Evolutionary conservation across 768 basidiomycete species (phyloP), one percentile per base, ranked within the genome.

Genomic region (Phlegmacium glaucopus): DNA sequence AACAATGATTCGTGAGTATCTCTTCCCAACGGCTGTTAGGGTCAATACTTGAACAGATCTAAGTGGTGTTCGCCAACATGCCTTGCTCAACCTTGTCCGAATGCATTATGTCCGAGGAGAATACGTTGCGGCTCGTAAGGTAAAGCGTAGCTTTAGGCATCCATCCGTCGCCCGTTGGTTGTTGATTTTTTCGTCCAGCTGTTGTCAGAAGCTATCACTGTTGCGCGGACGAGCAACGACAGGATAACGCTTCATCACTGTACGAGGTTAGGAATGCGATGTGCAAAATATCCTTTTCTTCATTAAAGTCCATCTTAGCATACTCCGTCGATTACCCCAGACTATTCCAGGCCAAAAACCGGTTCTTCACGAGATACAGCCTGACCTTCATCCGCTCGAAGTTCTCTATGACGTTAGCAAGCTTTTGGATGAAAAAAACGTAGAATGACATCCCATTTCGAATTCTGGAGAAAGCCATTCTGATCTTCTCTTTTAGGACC

Each of bases 41-140:
- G 32, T 16, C 7, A 12, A 13, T 27, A 15, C 36, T 16, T 12
- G 18, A 18, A 54, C 30, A 39, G 35, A 47, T 48, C 35, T 30
- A 42, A 92, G 89, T 13, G 87, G 87, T 5, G 64, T 87, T 48
- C 85, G 90, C 42, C 90, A 91, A 50, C 85, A 88, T 60, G 87
- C 88, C 1, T 63, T 93, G 47, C 71, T 93, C 34, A 86, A 87
- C 53, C 67, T 93, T 12, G 84, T 87, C 18, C 78, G 85, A 27
- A 80, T 89, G 76, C 87, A 93, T 58, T 91, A 86, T 60, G 66
- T 80, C 32, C 77, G 80, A 15, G 74, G 78, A 36, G 89, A 93
- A 62, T 76, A 72, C 57, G 71, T 72, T 11, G 86, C 87, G 30
- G 85, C 85, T 22, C 75, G 80, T 45, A 79, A 87, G 72, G 89